These are phyloP conservation scores for Vaccinium macrocarpon DNA, from an alignment of 148 eudicot genomes.

Conservation along the genomic window DNA sequence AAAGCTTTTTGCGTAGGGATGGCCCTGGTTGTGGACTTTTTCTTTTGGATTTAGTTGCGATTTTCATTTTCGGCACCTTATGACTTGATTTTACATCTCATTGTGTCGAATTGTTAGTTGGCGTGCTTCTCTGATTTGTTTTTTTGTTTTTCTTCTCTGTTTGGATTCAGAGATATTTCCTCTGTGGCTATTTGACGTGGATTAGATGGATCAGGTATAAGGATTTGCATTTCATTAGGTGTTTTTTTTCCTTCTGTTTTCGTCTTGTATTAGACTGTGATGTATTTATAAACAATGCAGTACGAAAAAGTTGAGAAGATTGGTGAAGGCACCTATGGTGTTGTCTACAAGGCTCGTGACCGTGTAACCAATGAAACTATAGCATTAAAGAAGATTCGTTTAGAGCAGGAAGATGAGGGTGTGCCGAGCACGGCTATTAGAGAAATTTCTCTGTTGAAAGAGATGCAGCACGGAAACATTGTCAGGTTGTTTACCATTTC, in stretches of 20 bases:
- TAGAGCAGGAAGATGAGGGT: constrained; percentile 99
- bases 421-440: constrained; percentile 98
- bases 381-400: constrained; percentile 85
- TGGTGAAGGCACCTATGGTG: constrained; percentile 97
- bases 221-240: not conserved
- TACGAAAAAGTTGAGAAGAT: constrained; percentile 98
- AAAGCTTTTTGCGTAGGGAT: too few species aligned
- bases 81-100: not conserved
- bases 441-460: constrained; percentile 95
- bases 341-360: constrained; percentile 90
- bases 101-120: not conserved
- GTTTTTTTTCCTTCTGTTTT: not conserved
- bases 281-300: constrained; percentile 32
- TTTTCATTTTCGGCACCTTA: not conserved
- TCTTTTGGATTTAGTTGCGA: not conserved
- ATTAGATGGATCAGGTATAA: constrained; percentile 16
- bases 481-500: constrained; percentile 49
- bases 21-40: not conserved
- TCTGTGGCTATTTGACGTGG: not conserved
- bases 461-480: constrained; percentile 94
- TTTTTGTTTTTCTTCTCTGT: not conserved
- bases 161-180: not conserved
- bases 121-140: constrained; percentile 2
- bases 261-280: not conserved
- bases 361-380: constrained; percentile 78